A percentile compares a stretch with the other conserved stretches of the same genome.
Evolutionary conservation across 208 protist genomes (phyloP).

Genomic region (Acanthamoeba divionensis): DNA sequence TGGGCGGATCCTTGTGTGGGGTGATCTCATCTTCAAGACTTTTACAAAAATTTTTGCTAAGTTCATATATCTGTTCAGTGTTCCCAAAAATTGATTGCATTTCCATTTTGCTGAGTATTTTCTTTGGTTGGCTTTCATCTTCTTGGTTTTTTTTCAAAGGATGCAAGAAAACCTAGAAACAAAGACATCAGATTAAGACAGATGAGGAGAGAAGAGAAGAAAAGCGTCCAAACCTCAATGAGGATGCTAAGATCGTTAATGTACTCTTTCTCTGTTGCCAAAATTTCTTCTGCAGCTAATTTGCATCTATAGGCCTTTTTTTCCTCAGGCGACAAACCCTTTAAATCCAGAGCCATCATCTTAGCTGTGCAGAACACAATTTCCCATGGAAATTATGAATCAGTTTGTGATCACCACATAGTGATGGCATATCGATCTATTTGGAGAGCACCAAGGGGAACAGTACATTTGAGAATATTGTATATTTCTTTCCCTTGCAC

Average conservation of each 20-base stretch:
- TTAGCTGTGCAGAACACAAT: too few relatives aligned
- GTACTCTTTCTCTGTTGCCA: conserved; percentile 20
- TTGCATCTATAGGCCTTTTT: not conserved
- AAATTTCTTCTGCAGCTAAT: not conserved
- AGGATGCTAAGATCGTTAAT: not conserved
- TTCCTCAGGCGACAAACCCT: not conserved
- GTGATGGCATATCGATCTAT: not conserved
- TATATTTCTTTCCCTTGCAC: not conserved
- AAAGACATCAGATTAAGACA: too few relatives aligned
- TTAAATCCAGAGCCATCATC: not conserved
- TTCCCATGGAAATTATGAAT: not conserved
- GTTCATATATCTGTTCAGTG: not conserved
- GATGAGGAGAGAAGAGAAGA: not conserved
- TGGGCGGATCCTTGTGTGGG: too few relatives aligned
- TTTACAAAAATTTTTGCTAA: not conserved
- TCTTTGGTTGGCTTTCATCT: not conserved
- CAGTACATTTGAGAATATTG: not conserved
- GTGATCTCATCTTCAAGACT: too few relatives aligned
- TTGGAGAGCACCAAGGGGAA: not conserved
- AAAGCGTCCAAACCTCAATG: not conserved
- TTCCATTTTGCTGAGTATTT: not conserved
- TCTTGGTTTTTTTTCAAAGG: not conserved
- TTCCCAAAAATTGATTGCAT: conserved; percentile 1
- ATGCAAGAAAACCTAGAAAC: too few relatives aligned
- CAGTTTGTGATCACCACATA: not conserved